Conservation (phyloP, 2,329 filamentous ascomycete genomes). For the Clonostachys solani region DNA sequence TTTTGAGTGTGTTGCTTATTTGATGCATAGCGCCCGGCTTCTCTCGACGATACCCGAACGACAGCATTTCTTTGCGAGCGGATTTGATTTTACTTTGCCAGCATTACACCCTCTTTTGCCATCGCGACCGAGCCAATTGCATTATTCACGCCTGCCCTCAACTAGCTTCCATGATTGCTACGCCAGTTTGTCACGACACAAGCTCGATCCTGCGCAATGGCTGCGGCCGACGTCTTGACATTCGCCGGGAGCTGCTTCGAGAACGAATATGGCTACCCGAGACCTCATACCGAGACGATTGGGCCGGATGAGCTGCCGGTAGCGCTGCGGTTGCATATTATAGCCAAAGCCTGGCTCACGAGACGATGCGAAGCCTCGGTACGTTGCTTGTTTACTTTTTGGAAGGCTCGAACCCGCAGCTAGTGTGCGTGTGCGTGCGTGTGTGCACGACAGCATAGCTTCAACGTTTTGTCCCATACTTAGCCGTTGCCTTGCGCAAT, state of each 20-base stretch:
- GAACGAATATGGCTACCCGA: slow-evolving; percentile 30
- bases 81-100: no score
- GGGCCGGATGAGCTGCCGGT: slow-evolving; percentile 13
- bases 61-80: no score
- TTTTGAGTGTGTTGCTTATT: no score
- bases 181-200: slow-evolving; percentile 30
- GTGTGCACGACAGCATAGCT: neutral
- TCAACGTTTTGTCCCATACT: neutral
- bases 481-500: neutral
- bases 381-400: slow-evolving; percentile 6
- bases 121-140: neutral
- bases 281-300: slow-evolving; percentile 20
- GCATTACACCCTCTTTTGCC: neutral
- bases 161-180: slow-evolving; percentile 49
- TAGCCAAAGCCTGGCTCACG: slow-evolving; percentile 25
- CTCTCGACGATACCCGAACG: no score
- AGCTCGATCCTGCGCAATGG: slow-evolving; percentile 48
- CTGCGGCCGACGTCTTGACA: slow-evolving; percentile 42
- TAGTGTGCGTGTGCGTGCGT: neutral
- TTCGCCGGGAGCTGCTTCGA: slow-evolving; percentile 35
- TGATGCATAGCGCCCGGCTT: no score
- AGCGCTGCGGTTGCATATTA: slow-evolving; percentile 1
- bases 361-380: slow-evolving; percentile 13
- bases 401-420: no score
- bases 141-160: neutral